Conservation (phyloP, 768 basidiomycete species). For the Coprinopsis strossmayeri region DNA sequence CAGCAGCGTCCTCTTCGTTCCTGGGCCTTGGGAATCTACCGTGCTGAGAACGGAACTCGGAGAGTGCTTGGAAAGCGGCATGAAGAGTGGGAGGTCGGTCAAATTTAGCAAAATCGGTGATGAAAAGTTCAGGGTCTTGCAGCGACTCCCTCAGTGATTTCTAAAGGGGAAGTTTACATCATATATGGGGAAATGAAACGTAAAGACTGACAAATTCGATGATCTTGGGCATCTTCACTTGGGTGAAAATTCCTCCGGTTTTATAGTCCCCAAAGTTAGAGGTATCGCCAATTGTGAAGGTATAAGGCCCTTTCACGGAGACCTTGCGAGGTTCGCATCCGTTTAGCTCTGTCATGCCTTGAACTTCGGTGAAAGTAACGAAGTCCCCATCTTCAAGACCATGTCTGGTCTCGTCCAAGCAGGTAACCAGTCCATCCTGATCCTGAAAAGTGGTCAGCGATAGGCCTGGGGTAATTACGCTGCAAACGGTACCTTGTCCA, state of each 20-base stretch:
- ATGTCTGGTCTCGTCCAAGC: slow-evolving; percentile 94
- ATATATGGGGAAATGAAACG: not conserved
- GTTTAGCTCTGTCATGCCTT: slow-evolving; percentile 91
- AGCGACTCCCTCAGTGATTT: slow-evolving; percentile 90
- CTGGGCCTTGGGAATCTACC: slow-evolving; percentile 76
- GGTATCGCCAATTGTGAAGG: slow-evolving; percentile 94
- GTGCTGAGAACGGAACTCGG: slow-evolving; percentile 60
- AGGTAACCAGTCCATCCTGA: slow-evolving; percentile 88
- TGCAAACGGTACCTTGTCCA: slow-evolving; percentile 61
- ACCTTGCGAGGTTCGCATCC: slow-evolving; percentile 89
- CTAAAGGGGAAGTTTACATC: slow-evolving; percentile 31
- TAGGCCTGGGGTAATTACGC: not conserved
- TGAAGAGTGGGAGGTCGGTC: slow-evolving; percentile 89
- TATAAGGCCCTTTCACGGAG: slow-evolving; percentile 94
- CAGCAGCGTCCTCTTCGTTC: slow-evolving; percentile 71
- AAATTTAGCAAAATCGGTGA: slow-evolving; percentile 97
- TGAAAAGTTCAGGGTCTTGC: slow-evolving; percentile 75
- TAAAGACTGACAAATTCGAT: slow-evolving; percentile 75
- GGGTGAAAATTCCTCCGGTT: slow-evolving; percentile 89
- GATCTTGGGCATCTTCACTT: slow-evolving; percentile 98
- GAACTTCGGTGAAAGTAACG: slow-evolving; percentile 93
- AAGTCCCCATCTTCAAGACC: slow-evolving; percentile 98
- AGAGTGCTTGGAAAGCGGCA: slow-evolving; percentile 91
- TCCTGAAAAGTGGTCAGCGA: slow-evolving; percentile 38
- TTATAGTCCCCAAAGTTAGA: slow-evolving; percentile 70